Evolutionary conservation across 257 asterid genomes (phyloP), one percentile per base, ranked within the genome.

Genomic region (Solanum dulcamara): DNA sequence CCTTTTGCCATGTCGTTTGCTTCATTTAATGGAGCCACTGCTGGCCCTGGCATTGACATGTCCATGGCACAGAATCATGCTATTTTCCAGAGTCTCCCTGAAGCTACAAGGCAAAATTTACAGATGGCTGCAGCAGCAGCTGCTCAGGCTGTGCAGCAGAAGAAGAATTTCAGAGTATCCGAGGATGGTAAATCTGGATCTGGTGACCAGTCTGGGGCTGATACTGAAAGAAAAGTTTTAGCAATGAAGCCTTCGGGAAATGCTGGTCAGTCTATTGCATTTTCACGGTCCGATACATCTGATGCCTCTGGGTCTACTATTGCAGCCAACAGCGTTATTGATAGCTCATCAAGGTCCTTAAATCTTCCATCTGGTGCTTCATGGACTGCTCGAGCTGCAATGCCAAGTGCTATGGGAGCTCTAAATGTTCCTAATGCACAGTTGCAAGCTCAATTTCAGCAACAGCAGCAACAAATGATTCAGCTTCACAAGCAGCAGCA

Each of bases 1-100:
- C 85, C 96, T 37, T 95, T 95, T 60, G 97, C 98, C 0, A 91
- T 94, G 98, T 94, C 98, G 15, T 96, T 96, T 88, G 94, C 96
- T 74, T 90, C 97, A 18, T 77, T 92, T 0, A 93, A 90, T 84
- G 97, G 97, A n/a, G 82, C 91, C 10, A 79, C 83, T 71, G 64
- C 88, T 33, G 91, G 90, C 55, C 88, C 91, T 13, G 94, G 95
- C 30, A 89, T 93, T 30, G 97, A 93, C 55, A 55, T 91, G 10
- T 38, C 99, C 68, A 88, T 92, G 93, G 90, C 95, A 12, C 98
- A 94, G 38, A 94, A 91, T 82, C 96, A 94, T 37, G 93, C 98
- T 17, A 89, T 93, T 80, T 92, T 94, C 70, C 98, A 94, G 88
- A 89, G 88, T 85, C 87, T 93, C 42, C 84, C 97, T 0, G 99